phyloP scores from a whole-genome alignment of 2,329 filamentous ascomycete genomes.

The Trichoderma oligosporum region DNA sequence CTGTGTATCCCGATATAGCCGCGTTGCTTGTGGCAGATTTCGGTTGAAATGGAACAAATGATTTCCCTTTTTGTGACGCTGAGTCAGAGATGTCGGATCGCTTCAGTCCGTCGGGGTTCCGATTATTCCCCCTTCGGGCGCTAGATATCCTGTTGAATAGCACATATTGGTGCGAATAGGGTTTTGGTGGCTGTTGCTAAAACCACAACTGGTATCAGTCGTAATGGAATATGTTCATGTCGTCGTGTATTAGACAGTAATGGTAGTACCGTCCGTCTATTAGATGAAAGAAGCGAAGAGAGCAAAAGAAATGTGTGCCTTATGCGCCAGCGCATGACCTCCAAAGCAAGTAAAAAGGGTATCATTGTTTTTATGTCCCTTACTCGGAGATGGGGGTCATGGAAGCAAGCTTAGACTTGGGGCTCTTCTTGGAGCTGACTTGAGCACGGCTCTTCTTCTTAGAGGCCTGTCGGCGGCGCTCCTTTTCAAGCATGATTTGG shows the following conservation, averaged over 20 bases:
- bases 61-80: not conserved
- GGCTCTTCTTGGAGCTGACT: conserved; percentile 46
- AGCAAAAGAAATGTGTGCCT: not conserved
- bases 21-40: not conserved
- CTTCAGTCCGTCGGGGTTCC: conserved; percentile 2
- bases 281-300: not conserved
- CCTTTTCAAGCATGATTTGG: conserved; percentile 52
- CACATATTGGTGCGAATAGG: not conserved
- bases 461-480: conserved; percentile 45
- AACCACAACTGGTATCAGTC: conserved; percentile 2
- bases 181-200: conserved; percentile 6
- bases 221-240: not conserved
- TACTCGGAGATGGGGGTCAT: conserved; percentile 55
- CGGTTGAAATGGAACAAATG: not conserved
- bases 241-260: not conserved
- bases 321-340: conserved; percentile 14
- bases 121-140: conserved; percentile 9
- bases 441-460: conserved; percentile 36
- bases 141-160: conserved; percentile 12
- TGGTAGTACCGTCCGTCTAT: not conserved
- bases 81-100: conserved; percentile 13
- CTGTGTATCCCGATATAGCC: not conserved
- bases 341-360: not conserved
- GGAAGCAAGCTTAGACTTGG: conserved; percentile 45
- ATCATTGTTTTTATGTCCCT: not conserved